Percentiles rank a stretch among this genome's conserved stretches.
phyloP scores from a whole-genome alignment of 345 rosid species.

The Physaria fendleri region DNA sequence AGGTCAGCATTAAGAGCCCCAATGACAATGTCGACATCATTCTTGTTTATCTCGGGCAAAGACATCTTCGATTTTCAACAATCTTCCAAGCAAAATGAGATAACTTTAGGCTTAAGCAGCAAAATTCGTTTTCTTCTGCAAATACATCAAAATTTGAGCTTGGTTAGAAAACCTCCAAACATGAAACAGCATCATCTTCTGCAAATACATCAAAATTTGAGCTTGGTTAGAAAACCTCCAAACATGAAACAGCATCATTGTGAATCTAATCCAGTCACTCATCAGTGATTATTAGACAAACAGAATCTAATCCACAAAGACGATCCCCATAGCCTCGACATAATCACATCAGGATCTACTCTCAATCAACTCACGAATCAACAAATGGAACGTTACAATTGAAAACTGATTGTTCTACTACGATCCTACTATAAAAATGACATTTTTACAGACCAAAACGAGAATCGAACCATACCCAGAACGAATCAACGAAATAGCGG shows the following conservation, averaged over 20 bases:
- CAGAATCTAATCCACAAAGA: background rate
- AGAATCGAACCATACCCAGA: background rate
- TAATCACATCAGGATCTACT: slow-evolving; percentile 8
- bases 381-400: background rate
- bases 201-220: background rate
- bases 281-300: background rate
- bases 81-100: background rate
- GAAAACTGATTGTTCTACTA: background rate
- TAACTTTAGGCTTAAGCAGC: background rate
- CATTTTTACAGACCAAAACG: background rate
- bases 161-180: slow-evolving; percentile 1
- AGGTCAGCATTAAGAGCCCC: slow-evolving; percentile 81
- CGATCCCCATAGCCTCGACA: background rate
- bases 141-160: background rate
- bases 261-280: no score
- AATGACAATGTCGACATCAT: slow-evolving; percentile 83
- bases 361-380: slow-evolving; percentile 22
- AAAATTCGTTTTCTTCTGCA: slow-evolving; percentile 13
- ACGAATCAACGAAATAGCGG: background rate
- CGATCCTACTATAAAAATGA: background rate
- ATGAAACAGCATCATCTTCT: no score
- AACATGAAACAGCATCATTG: no score
- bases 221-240: background rate
- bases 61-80: slow-evolving; percentile 44
- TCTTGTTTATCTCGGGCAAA: slow-evolving; percentile 40